Evolutionary conservation across 176 grass and related monocot species (phyloP), one percentile per base, ranked within the genome.

Genomic region (Triticum dicoccoides): DNA sequence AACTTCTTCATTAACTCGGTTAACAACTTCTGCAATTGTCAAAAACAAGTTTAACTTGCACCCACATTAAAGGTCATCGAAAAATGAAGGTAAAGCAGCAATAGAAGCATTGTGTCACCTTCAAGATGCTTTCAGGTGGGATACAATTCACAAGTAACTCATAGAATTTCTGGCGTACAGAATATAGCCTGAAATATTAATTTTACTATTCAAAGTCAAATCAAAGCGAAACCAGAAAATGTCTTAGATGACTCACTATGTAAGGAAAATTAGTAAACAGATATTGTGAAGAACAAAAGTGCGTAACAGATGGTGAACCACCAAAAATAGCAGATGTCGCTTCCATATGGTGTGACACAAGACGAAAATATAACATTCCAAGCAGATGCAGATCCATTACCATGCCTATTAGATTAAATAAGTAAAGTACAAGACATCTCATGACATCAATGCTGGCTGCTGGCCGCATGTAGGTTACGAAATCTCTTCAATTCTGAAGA

Each of bases 131-230:
- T 91, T 94, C 97, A 85, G 97, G 94, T 76, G 97, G 97, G 65
- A 96, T 99, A 80, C 94, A 99, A 79, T 99, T 99, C 34, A 99
- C 89, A 76, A 99, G 97, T 79, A 99, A 90, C 78, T 99, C 97
- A 45, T 99, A 99, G 23, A 99, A 84, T 88, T 99, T 99, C 89
- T 93, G 93, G 63, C 97, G 94, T 39, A 99, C 94, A 83, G 89
- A 61, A 64, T 87, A 99, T 81, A 99, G 76, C 92, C 97, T 99
- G 83, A 66, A 82, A 92, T 56, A 34, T 72, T 63, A 71, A 64
- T 65, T 69, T 80, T 65, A 84, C 27, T 39, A 12, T 79, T 77
- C 15, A 66, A 56, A 47, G 18, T 47, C 62, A 91, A 77, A 33
- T 42, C 12, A 44, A 80, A 77, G 15, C 14, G 61, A 87, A 76